A percentile compares a stretch with the other conserved stretches of the same genome.
Conservation (phyloP, 129 eudicot genomes). For the Lactuca saligna region DNA sequence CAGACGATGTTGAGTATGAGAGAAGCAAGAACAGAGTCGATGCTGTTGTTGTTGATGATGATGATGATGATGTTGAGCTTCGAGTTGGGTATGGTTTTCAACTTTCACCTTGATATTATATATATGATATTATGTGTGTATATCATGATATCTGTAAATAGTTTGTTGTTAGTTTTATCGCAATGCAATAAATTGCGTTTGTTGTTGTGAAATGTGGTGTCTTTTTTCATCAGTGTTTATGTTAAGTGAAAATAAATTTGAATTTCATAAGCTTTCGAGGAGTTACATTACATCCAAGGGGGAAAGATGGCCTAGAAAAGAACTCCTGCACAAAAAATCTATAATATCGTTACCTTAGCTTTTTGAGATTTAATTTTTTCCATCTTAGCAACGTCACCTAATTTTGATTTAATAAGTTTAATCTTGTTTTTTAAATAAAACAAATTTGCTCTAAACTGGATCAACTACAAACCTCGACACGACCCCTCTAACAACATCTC, state of each 20-base stretch:
- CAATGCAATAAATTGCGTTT: constrained; percentile 34
- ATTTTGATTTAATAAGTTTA: no score
- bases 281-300: no score
- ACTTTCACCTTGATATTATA: constrained; percentile 37
- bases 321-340: no score
- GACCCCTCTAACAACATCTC: no score
- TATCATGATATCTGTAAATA: constrained; percentile 30
- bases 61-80: constrained; percentile 33
- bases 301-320: no score
- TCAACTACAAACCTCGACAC: no score
- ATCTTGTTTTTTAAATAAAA: no score
- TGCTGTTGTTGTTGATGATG: not conserved
- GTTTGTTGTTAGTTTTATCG: constrained; percentile 24
- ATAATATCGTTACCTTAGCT: no score
- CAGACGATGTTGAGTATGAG: constrained; percentile 82
- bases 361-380: no score
- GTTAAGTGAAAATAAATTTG: constrained; percentile 15
- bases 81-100: constrained; percentile 59
- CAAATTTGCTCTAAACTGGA: no score
- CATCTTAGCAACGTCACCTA: no score
- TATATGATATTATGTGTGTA: not conserved
- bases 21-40: constrained; percentile 45
- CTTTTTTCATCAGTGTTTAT: constrained; percentile 13
- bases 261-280: constrained; percentile 11
- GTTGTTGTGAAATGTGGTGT: constrained; percentile 26